Percentiles rank a stretch among this genome's conserved stretches.
Conservation (phyloP, 164 flowering plant species). For the Berberis vulgaris region DNA sequence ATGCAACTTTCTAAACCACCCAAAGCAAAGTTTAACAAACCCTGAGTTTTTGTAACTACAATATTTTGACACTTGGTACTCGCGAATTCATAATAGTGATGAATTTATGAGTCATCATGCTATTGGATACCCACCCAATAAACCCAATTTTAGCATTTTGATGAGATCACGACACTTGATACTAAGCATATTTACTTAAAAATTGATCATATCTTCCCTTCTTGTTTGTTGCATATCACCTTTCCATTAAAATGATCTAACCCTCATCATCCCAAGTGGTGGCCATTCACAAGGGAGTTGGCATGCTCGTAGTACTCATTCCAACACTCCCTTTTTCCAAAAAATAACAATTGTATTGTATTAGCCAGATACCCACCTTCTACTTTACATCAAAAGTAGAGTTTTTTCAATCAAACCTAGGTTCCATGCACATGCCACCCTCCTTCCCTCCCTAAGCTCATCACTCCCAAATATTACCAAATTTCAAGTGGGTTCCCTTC, state of each 20-base stretch:
- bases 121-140: too few species aligned
- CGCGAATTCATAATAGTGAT: too few species aligned
- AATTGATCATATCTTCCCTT: neutral
- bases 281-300: constrained; percentile 13
- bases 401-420: constrained; percentile 16
- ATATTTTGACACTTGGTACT: too few species aligned
- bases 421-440: constrained; percentile 29
- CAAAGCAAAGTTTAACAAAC: too few species aligned
- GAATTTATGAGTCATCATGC: too few species aligned
- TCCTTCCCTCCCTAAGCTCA: constrained; percentile 5
- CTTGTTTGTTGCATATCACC: constrained; percentile 26
- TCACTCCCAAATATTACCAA: neutral
- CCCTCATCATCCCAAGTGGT: constrained; percentile 4
- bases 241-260: constrained; percentile 7
- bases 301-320: constrained; percentile 21
- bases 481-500: constrained; percentile 14
- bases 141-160: too few species aligned
- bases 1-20: too few species aligned
- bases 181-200: constrained; percentile 13
- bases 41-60: too few species aligned
- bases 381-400: constrained; percentile 33
- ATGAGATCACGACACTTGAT: neutral
- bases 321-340: constrained; percentile 7
- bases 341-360: constrained; percentile 8
- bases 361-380: constrained; percentile 14